Evolutionary conservation across 2,329 filamentous ascomycete species (phyloP), one percentile per base, ranked within the genome.

Genomic region (Aureobasidium vineae): DNA sequence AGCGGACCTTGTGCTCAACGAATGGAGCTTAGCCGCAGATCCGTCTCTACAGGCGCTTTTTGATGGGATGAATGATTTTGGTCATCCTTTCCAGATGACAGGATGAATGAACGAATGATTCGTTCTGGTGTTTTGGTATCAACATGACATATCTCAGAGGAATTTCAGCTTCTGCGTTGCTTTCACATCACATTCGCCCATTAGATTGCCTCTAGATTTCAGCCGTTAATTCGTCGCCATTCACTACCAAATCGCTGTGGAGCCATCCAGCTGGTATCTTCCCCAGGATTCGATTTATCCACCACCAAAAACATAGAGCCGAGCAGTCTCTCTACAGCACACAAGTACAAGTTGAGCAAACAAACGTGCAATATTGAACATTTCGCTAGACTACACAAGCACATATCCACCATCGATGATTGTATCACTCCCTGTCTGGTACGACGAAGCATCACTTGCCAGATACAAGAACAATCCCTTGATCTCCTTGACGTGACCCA

Each of bases 341-440:
- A 33, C 10, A 33, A 33, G 33, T 8, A 10, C 7, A 33, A 33
- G 8, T 33, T 33, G 6, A 10, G 33, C 7, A 8, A 33, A 10
- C 7, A 33, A 11, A 33, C 2, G 10, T 33, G 33, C 33, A 2
- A 33, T 33, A 8, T 11, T 33, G 33, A 33, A 33, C 33, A 33
- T 33, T 33, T 33, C 33, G 33, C 38, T 40, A 56, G 16, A 33
- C 19, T 66, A 73, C 7, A 78, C 77, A 54, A 80, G 68, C 1
- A 72, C 71, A 63, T 76, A 76, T 1, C 74, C 75, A 33, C 75
- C 75, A 67, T 76, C 75, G 60, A 76, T 74, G 28, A 76, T 67
- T 1, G 69, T 68, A 68, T 76, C 74, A 49, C 70, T 73, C 5
- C 74, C 75, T 7, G 75, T 76, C 69, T 72, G 70, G 54, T 75